A percentile compares a stretch with the other conserved stretches of the same genome.
phyloP scores from a whole-genome alignment of 2,329 filamentous ascomycete species.

The Xylariaceae sp. region DNA sequence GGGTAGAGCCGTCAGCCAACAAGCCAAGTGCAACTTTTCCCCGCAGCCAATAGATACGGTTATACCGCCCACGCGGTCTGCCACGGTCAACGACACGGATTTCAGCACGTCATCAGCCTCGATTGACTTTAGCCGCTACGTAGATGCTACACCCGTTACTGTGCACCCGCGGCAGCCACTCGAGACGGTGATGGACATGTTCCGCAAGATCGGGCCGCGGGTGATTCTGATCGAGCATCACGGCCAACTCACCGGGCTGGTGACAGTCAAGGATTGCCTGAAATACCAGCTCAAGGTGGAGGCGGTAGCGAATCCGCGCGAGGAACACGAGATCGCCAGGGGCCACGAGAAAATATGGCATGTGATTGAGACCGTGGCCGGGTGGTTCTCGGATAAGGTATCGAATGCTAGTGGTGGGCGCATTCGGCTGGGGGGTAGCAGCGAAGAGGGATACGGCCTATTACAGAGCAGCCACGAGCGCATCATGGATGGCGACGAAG shows the following conservation, averaged over 20 bases:
- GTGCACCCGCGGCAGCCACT: constrained; percentile 87
- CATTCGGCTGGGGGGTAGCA: constrained; percentile 43
- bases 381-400: constrained; percentile 57
- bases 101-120: constrained; percentile 52
- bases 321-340: constrained; percentile 52
- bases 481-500: constrained; percentile 51
- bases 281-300: constrained; percentile 98
- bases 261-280: constrained; percentile 94
- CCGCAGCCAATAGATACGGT: constrained; percentile 38
- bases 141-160: constrained; percentile 83
- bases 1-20: constrained; percentile 52
- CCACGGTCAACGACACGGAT: constrained; percentile 58
- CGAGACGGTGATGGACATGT: constrained; percentile 97
- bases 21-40: constrained; percentile 71
- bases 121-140: constrained; percentile 80
- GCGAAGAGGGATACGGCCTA: constrained; percentile 32
- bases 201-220: constrained; percentile 93
- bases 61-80: constrained; percentile 41
- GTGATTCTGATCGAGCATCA: constrained; percentile 91
- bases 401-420: constrained; percentile 52
- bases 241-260: constrained; percentile 75
- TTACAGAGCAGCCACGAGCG: constrained; percentile 28
- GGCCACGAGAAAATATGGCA: constrained; percentile 64
- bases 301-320: constrained; percentile 68
- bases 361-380: constrained; percentile 48